phyloP scores from a whole-genome alignment of 1,139 yeast species.

The Saccharomyces hybrid region DNA sequence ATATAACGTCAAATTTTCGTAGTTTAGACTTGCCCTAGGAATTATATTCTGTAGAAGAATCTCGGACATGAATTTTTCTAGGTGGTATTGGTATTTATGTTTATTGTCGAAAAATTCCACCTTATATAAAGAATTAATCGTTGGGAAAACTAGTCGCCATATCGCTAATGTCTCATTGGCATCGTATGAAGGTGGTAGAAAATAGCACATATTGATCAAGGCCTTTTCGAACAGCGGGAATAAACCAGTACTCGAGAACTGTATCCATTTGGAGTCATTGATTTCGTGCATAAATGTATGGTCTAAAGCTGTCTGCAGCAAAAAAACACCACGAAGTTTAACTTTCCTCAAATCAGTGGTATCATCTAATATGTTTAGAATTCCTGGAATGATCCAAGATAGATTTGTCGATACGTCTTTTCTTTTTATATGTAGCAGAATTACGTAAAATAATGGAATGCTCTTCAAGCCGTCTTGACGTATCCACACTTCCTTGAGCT shows the following conservation, averaged over 20 bases:
- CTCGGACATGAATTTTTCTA: slow-evolving; percentile 20
- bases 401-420: slow-evolving; percentile 23
- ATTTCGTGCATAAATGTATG: slow-evolving; percentile 9
- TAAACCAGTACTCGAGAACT: slow-evolving; percentile 23
- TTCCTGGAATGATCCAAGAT: slow-evolving; percentile 32
- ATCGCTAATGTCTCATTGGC: slow-evolving; percentile 14
- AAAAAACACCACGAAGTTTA: slow-evolving; percentile 20
- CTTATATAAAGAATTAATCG: slow-evolving; percentile 17
- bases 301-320: slow-evolving; percentile 16
- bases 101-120: slow-evolving; percentile 10
- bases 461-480: slow-evolving; percentile 22
- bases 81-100: slow-evolving; percentile 6
- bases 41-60: slow-evolving; percentile 21
- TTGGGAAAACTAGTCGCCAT: slow-evolving; percentile 21
- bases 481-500: slow-evolving; percentile 18
- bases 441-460: slow-evolving; percentile 22
- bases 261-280: slow-evolving; percentile 13
- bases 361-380: slow-evolving; percentile 29
- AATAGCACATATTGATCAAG: slow-evolving; percentile 22
- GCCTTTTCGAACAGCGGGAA: slow-evolving; percentile 23
- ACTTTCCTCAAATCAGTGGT: slow-evolving; percentile 21
- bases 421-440: slow-evolving; percentile 15
- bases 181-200: slow-evolving; percentile 25
- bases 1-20: slow-evolving; percentile 17
- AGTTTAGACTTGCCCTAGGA: slow-evolving; percentile 22